phyloP scores from a whole-genome alignment of 768 basidiomycete genomes.

The Rhodocollybia butyracea region DNA sequence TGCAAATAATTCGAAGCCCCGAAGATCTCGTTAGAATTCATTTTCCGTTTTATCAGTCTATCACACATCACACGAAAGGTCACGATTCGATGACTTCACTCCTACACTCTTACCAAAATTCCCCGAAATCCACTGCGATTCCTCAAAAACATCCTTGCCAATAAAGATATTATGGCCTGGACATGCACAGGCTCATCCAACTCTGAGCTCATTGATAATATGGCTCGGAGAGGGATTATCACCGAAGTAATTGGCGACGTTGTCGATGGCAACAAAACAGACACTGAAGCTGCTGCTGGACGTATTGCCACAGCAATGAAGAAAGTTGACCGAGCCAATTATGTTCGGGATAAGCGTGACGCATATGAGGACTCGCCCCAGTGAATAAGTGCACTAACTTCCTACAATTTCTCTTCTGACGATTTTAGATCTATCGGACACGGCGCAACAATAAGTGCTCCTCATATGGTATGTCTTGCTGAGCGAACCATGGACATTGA shows the following conservation, averaged over 20 bases:
- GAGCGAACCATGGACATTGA: too few relatives aligned
- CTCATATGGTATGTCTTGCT: constrained; percentile 89
- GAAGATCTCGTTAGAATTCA: too few relatives aligned
- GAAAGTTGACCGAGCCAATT: constrained; percentile 67
- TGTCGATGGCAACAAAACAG: not conserved
- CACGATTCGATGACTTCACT: not conserved
- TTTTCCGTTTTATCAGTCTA: too few relatives aligned
- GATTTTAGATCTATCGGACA: constrained; percentile 63
- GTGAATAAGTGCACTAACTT: constrained; percentile 31
- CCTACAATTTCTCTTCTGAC: constrained; percentile 1
- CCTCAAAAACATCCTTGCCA: not conserved
- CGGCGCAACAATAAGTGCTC: constrained; percentile 92
- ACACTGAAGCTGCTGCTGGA: constrained; percentile 1
- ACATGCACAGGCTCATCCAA: constrained; percentile 69
- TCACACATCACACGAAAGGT: too few relatives aligned
- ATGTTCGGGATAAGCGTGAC: constrained; percentile 43
- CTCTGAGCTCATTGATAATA: constrained; percentile 67
- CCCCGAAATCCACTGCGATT: too few relatives aligned
- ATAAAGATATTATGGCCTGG: constrained; percentile 72
- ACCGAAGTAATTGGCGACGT: constrained; percentile 11
- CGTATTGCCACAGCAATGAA: constrained; percentile 55
- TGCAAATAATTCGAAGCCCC: too few relatives aligned
- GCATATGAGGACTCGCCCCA: constrained; percentile 83
- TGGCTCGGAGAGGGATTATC: constrained; percentile 53
- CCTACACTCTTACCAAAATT: not conserved